Conservation (phyloP, 108 stramenopile genomes). For the Cyclotella distinguenda region DNA sequence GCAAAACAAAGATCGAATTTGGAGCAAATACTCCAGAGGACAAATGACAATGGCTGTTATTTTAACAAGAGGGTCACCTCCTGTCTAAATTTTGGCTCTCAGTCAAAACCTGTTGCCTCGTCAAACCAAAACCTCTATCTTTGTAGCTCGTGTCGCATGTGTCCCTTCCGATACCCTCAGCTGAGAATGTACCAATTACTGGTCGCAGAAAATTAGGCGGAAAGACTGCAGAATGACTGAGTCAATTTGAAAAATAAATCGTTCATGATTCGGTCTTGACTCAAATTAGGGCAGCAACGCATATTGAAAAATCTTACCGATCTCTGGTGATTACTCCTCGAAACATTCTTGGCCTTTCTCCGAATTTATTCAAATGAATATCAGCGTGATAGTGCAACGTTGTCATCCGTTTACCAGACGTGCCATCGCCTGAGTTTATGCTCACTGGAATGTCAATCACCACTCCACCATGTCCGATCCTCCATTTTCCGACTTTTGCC, state of each 20-base stretch:
- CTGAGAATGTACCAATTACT: slow-evolving; percentile 69
- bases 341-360: slow-evolving; percentile 58
- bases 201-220: slow-evolving; percentile 64
- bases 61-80: too few species aligned
- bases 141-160: slow-evolving; percentile 59
- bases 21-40: too few species aligned
- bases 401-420: slow-evolving; percentile 12
- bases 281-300: neutral
- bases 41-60: too few species aligned
- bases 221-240: slow-evolving; percentile 32
- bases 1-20: too few species aligned
- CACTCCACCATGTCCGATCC: slow-evolving; percentile 50
- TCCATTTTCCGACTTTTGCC: slow-evolving; percentile 53
- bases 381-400: slow-evolving; percentile 62
- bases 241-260: neutral
- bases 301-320: slow-evolving; percentile 24
- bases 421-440: neutral
- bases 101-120: slow-evolving; percentile 42
- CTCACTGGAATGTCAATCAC: slow-evolving; percentile 48
- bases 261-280: neutral
- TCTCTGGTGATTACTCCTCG: slow-evolving; percentile 64
- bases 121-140: slow-evolving; percentile 44
- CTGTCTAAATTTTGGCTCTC: too few species aligned
- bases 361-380: slow-evolving; percentile 71
- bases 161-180: slow-evolving; percentile 60